Percentiles rank a stretch among this genome's conserved stretches.
Evolutionary conservation across 2,329 filamentous ascomycete species (phyloP).

Genomic region (Aotearoamyces nothofagi): DNA sequence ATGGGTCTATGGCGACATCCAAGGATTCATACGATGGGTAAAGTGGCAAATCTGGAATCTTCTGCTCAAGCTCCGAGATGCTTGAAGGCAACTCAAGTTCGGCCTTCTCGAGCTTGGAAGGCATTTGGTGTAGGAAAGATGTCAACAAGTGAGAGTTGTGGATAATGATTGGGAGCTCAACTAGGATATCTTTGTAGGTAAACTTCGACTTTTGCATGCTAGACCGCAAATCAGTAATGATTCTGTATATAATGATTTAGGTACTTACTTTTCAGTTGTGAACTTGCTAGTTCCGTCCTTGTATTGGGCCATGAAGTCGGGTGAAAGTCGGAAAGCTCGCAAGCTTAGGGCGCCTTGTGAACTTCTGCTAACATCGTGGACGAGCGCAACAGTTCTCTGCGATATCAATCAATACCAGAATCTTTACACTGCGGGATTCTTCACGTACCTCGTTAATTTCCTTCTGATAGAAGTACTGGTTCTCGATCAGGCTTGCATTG

Average conservation of each 20-base stretch:
- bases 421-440: no score
- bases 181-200: slow-evolving; percentile 82
- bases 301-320: slow-evolving; percentile 74
- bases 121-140: slow-evolving; percentile 86
- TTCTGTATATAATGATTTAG: slow-evolving; percentile 5
- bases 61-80: slow-evolving; percentile 59
- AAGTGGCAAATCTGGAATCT: slow-evolving; percentile 48
- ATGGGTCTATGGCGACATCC: slow-evolving; percentile 88
- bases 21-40: slow-evolving; percentile 76
- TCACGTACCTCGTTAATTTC: slow-evolving; percentile 81
- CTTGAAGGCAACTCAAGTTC: slow-evolving; percentile 65
- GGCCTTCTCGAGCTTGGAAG: slow-evolving; percentile 45
- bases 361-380: slow-evolving; percentile 91
- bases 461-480: slow-evolving; percentile 94
- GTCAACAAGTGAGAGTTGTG: slow-evolving; percentile 98
- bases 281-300: slow-evolving; percentile 95
- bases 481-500: slow-evolving; percentile 91
- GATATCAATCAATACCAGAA: no score
- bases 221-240: slow-evolving; percentile 3
- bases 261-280: slow-evolving; percentile 74
- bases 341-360: slow-evolving; percentile 83
- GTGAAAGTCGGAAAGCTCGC: slow-evolving; percentile 81
- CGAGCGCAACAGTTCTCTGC: slow-evolving; percentile 69
- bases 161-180: slow-evolving; percentile 76
- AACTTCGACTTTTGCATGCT: slow-evolving; percentile 92